Conservation (phyloP, 2,329 filamentous ascomycete species). For the Neopestalotiopsis sp. region DNA sequence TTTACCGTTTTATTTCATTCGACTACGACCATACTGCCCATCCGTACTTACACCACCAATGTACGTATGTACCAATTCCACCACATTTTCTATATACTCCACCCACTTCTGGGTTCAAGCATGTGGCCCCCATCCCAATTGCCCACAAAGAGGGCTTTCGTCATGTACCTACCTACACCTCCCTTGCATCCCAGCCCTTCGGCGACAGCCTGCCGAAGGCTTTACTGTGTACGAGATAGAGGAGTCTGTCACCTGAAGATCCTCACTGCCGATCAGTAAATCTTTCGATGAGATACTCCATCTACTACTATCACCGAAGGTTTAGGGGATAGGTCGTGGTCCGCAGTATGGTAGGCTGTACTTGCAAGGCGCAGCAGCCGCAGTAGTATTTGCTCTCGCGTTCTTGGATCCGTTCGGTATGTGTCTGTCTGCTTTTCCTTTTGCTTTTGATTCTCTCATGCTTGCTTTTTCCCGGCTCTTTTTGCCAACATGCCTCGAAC, state of each 20-base stretch:
- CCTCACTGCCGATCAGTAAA: conserved; percentile 3
- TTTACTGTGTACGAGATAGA: neutral
- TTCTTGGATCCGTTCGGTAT: neutral
- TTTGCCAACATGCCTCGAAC: neutral
- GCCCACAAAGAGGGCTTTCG: neutral
- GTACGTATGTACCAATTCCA: too few species aligned
- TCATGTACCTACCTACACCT: neutral
- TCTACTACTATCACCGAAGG: neutral
- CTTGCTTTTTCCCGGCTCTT: neutral
- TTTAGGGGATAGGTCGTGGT: neutral
- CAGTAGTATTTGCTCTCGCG: neutral
- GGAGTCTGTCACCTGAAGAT: neutral
- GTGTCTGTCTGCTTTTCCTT: neutral
- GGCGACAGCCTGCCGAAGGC: conserved; percentile 5
- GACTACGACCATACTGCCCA: neutral
- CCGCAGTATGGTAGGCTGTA: neutral
- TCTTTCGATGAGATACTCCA: conserved; percentile 7
- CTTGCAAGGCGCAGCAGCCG: neutral
- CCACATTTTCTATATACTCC: neutral
- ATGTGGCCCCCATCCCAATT: neutral
- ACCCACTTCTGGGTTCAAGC: neutral
- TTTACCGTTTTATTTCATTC: neutral
- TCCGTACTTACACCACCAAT: neutral
- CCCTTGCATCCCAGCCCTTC: conserved; percentile 2
- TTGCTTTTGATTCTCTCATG: neutral